phyloP scores from a whole-genome alignment of 1,284 basidiomycete genomes.

The Apiotrichum veenhuisii region DNA sequence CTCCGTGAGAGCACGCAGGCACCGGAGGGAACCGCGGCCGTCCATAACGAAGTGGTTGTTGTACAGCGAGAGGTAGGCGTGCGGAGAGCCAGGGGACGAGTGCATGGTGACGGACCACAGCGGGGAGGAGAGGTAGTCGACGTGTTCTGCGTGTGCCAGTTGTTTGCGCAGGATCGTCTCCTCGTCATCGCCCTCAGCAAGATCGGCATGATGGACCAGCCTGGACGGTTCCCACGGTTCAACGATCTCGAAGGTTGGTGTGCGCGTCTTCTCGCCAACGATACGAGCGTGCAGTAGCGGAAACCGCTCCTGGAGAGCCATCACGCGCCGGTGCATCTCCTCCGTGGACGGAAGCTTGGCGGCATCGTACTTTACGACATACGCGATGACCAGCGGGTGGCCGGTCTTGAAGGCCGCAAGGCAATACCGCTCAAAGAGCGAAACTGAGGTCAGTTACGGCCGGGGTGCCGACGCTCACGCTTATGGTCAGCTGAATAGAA shows the following conservation, averaged over 20 bases:
- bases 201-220: not conserved
- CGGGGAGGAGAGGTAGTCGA: not conserved
- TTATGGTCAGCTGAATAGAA: no score
- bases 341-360: not conserved
- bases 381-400: not conserved
- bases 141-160: no score
- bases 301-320: not conserved
- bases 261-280: not conserved
- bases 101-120: not conserved
- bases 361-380: not conserved
- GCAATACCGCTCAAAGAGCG: not conserved
- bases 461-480: no score
- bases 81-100: not conserved
- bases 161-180: not conserved
- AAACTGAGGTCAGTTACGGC: not conserved
- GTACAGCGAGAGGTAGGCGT: not conserved
- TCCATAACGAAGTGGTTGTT: slow-evolving; percentile 1
- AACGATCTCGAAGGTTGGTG: not conserved
- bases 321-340: not conserved
- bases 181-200: not conserved
- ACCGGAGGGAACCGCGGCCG: not conserved
- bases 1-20: not conserved
- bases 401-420: not conserved
- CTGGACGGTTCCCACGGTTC: not conserved
- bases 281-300: not conserved